Percentiles rank a stretch among this genome's conserved stretches.
Evolutionary conservation across 2,329 filamentous ascomycete species (phyloP).

Genomic region (Alternaria sp.): DNA sequence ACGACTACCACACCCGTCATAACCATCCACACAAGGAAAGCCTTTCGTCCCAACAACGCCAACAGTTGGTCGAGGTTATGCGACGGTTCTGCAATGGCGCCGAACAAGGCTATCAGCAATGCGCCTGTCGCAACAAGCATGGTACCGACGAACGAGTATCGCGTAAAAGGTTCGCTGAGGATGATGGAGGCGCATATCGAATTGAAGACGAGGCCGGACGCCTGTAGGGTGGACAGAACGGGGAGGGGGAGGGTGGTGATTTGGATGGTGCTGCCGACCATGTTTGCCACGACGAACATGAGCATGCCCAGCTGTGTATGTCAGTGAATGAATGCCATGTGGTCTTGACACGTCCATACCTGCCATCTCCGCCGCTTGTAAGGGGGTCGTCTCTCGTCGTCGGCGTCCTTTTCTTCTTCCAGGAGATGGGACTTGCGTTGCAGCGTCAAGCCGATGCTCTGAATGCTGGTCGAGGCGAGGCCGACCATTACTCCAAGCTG

Average conservation of each 20-base stretch:
- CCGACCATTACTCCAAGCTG: slow-evolving; percentile 94
- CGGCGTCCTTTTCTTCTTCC: slow-evolving; percentile 88
- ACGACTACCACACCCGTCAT: slow-evolving; percentile 77
- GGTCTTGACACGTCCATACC: slow-evolving; percentile 51
- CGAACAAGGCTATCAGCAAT: slow-evolving; percentile 91
- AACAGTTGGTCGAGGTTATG: slow-evolving; percentile 87
- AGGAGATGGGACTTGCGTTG: slow-evolving; percentile 98
- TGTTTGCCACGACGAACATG: slow-evolving; percentile 94
- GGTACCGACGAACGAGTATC: slow-evolving; percentile 90
- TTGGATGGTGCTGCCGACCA: slow-evolving; percentile 94
- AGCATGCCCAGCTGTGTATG: slow-evolving; percentile 76
- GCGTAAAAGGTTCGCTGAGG: slow-evolving; percentile 91
- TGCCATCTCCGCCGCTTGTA: slow-evolving; percentile 94
- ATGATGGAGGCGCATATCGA: slow-evolving; percentile 95
- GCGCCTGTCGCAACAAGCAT: slow-evolving; percentile 86
- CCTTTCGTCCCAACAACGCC: slow-evolving; percentile 72
- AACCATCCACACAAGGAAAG: slow-evolving; percentile 90
- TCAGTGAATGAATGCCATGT: slow-evolving; percentile 21
- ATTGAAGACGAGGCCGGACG: slow-evolving; percentile 95
- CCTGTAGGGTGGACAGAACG: slow-evolving; percentile 89
- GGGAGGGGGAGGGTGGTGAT: slow-evolving; percentile 95
- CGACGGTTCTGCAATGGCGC: slow-evolving; percentile 90
- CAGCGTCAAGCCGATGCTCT: slow-evolving; percentile 92
- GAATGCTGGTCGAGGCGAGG: slow-evolving; percentile 89
- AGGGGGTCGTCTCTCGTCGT: slow-evolving; percentile 81